Base-by-base conservation (phyloP, 257 asterid species). In the Nicotiana benthamiana region DNA sequence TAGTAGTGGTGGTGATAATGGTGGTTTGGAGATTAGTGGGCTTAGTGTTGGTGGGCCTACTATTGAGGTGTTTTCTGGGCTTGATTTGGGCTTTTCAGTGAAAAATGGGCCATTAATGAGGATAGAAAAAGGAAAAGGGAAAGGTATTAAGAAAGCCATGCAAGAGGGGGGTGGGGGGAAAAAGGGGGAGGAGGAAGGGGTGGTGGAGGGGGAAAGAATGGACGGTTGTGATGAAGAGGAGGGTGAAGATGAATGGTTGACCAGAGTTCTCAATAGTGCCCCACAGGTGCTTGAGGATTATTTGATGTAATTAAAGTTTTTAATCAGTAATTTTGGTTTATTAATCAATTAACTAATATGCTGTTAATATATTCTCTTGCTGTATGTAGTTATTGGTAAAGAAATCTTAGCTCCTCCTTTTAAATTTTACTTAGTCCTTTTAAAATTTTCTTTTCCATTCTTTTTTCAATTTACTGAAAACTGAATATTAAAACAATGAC, bases 241-340 rank as follows among this genome's bases (percentile, higher is more conserved):
- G 43, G 78, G 48, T 11, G 82, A 80, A 2, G 82, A 80, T 80
- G 82, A 80, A 57, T 80, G 83, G 83, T 59, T 80, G 30, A 30
- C 83, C n/a, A 66, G 75, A 68, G 48, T 80, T 48, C 83, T 80
- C 34, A 48, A 60, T 68, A 66, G 22, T 64, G 36, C 77, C 26
- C 65, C 83, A 52, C 66, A 56, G 26, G 78, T 48, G 30, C 83
- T 80, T 66, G 83, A 66, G 48, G 83, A 65, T 36, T 46, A 46
- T 72, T 26, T 77, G 67, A 28, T 80, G 53, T 66, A 68, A n/a
- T 15, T 40, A 11, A 24, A 40, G 48, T 40, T 40, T 79, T 15
- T 48, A 63, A 61, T 63, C 24, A 63, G n/a, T 10, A 53, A 16
- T 53, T n/a, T 48, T 24, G 57, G 34, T 63, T 32, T 13, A 56